Evolutionary conservation across 1,284 basidiomycete species (phyloP).

Genomic region (Fomitopsis schrenkii): DNA sequence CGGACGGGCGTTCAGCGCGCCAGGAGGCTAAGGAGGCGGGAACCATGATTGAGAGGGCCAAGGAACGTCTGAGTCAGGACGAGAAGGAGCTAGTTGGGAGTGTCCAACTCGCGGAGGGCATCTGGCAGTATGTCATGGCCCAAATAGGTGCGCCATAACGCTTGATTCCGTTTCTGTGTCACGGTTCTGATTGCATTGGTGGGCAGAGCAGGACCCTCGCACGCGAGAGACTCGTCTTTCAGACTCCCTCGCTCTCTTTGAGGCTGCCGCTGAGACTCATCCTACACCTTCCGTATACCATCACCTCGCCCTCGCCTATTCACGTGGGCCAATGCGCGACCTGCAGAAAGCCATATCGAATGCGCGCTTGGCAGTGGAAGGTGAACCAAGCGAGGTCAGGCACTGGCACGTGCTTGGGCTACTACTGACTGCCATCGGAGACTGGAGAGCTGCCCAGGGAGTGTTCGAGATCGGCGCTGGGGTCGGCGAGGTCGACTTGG

Average conservation of each 20-base stretch:
- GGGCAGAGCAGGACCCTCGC: slow-evolving; percentile 61
- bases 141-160: slow-evolving; percentile 45
- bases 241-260: slow-evolving; percentile 56
- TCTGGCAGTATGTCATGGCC: slow-evolving; percentile 59
- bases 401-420: slow-evolving; percentile 93
- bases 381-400: slow-evolving; percentile 67
- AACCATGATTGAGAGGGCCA: slow-evolving; percentile 51
- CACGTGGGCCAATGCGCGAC: slow-evolving; percentile 64
- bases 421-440: slow-evolving; percentile 73
- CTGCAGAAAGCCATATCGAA: slow-evolving; percentile 64
- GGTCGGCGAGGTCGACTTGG: slow-evolving; percentile 43
- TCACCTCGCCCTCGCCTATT: slow-evolving; percentile 76
- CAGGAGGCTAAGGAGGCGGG: slow-evolving; percentile 58
- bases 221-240: slow-evolving; percentile 58
- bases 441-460: slow-evolving; percentile 77
- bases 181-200: background rate
- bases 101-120: slow-evolving; percentile 63
- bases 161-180: slow-evolving; percentile 2
- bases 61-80: slow-evolving; percentile 42
- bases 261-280: slow-evolving; percentile 48
- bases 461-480: slow-evolving; percentile 72
- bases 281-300: slow-evolving; percentile 68
- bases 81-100: slow-evolving; percentile 47
- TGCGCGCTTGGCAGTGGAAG: slow-evolving; percentile 76
- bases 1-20: slow-evolving; percentile 33